These are phyloP conservation scores for Tulasnella sp. DNA, from an alignment of 768 basidiomycete species.

Conservation along the genomic window DNA sequence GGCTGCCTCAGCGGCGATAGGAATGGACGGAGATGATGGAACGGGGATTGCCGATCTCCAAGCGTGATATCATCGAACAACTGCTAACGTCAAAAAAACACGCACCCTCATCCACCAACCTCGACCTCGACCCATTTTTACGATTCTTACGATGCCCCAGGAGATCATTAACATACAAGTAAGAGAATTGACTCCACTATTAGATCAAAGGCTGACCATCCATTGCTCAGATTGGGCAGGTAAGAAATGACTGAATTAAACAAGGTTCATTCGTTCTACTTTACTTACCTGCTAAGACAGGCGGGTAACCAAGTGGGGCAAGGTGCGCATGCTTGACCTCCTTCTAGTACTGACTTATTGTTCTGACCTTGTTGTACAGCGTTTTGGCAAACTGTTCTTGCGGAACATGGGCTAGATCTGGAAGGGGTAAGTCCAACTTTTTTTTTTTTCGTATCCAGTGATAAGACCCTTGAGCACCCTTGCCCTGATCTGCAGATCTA, in stretches of 20 bases:
- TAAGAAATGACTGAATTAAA: slow-evolving; percentile 23
- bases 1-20: background rate
- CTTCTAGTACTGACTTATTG: too few relatives aligned
- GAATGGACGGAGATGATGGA: background rate
- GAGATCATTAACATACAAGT: slow-evolving; percentile 81
- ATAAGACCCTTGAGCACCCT: background rate
- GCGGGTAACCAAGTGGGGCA: slow-evolving; percentile 70
- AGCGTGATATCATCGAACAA: background rate
- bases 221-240: slow-evolving; percentile 53
- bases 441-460: slow-evolving; percentile 4
- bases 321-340: background rate
- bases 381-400: slow-evolving; percentile 83
- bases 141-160: slow-evolving; percentile 28
- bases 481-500: slow-evolving; percentile 39
- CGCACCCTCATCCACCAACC: background rate
- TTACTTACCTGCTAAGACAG: slow-evolving; percentile 25
- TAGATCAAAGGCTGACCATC: background rate
- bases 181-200: slow-evolving; percentile 1
- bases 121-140: background rate
- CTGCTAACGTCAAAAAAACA: background rate
- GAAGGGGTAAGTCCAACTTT: slow-evolving; percentile 42
- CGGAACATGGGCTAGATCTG: slow-evolving; percentile 72
- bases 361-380: slow-evolving; percentile 22
- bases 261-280: background rate
- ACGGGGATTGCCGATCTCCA: background rate